These are phyloP conservation scores for Vararia minispora DNA, from an alignment of 768 basidiomycete species.

Conservation along the genomic window DNA sequence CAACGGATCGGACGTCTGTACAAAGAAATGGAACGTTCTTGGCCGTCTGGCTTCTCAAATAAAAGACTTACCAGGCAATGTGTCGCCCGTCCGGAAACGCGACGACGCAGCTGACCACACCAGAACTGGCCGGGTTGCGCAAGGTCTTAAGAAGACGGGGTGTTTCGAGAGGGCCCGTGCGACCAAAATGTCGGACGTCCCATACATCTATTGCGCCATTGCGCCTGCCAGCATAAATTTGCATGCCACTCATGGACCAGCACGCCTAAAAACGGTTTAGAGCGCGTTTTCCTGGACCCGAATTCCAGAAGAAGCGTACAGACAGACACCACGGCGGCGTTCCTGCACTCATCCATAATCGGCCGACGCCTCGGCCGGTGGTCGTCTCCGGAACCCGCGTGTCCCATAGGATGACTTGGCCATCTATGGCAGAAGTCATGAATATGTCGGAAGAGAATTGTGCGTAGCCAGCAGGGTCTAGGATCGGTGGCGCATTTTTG, in stretches of 20 bases:
- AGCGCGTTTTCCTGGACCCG: background rate
- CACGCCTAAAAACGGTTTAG: conserved; percentile 52
- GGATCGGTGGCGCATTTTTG: conserved; percentile 65
- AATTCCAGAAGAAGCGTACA: conserved; percentile 33
- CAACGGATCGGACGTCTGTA: too few relatives aligned
- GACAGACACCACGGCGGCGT: conserved; percentile 95
- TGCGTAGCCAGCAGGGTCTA: conserved; percentile 49
- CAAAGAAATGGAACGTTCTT: too few relatives aligned
- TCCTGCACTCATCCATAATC: conserved; percentile 84
- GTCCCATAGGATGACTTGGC: conserved; percentile 90
- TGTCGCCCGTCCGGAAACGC: conserved; percentile 90
- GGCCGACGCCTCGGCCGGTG: conserved; percentile 61
- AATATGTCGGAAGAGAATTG: conserved; percentile 73
- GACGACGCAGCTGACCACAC: conserved; percentile 84
- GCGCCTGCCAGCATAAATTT: conserved; percentile 84
- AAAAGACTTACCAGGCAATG: conserved; percentile 64
- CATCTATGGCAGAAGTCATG: conserved; percentile 85
- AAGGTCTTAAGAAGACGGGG: conserved; percentile 75
- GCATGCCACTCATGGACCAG: conserved; percentile 83
- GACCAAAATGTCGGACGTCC: conserved; percentile 81
- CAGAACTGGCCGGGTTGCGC: conserved; percentile 79
- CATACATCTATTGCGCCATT: conserved; percentile 89
- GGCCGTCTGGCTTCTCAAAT: too few relatives aligned
- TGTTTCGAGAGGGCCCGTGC: conserved; percentile 45
- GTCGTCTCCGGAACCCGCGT: conserved; percentile 49